Evolutionary conservation across 202 grass and related monocot species (phyloP), one percentile per base, ranked within the genome.

Genomic region (Schoenoplectus triqueter): DNA sequence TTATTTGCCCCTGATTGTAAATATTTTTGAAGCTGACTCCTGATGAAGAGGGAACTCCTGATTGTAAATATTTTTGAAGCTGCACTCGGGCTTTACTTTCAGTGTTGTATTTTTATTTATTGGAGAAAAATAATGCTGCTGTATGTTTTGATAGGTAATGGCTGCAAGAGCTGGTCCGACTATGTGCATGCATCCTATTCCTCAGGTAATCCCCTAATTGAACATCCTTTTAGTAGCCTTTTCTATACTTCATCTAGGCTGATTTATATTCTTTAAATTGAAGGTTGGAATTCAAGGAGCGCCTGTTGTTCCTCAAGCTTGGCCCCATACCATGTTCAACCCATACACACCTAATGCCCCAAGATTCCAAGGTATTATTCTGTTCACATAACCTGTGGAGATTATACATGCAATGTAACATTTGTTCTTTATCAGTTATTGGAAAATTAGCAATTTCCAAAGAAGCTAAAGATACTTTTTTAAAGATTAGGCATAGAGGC

Each of bases 321-420:
- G 87, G 85, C 66, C 90, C 66, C 83, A 31, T 47, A 88, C 91
- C 84, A 50, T 93, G 42, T 66, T 95, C 18, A 79, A 91, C 78
- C 82, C 92, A 44, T 89, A 92, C 75, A 89, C 92, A 88, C 17
- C 80, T 87, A 93, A 82, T 89, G 56, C 86, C 80, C 90, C 87
- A 50, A 93, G 92, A 90, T 87, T 98, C 66, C 92, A 92, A 98
- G 95, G 95, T 98, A 95, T 83, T 79, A 8, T 4, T 62, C 6
- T 79, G 31, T 61, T 44, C n/a, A 10, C 31, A 9, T n/a, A 44
- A 42, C 55, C 31, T 42, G 2, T 18, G 55, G 44, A 78, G 42
- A 71, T 20, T 62, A 74, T 20, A 57, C 15, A 15, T 56, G 13
- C 50, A 56, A 56, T 5, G 7, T 77, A 15, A 31, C 31, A 31